These are phyloP conservation scores for Trichoderma virens DNA, from an alignment of 495 filamentous ascomycete species.

Conservation along the genomic window DNA sequence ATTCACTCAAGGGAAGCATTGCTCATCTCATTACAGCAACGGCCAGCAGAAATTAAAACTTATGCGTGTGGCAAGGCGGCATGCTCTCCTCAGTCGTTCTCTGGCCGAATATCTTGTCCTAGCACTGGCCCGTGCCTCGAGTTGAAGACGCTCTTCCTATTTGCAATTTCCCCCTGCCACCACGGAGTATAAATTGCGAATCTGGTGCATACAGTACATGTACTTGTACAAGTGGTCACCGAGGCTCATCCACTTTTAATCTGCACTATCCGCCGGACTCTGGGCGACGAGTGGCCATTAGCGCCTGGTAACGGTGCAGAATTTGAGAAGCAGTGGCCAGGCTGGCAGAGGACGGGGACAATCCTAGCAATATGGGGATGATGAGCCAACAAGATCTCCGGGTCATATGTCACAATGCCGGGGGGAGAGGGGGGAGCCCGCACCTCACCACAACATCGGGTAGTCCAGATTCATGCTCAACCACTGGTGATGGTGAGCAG, in stretches of 20 bases:
- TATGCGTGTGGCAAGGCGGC: neutral
- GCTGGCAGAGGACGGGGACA: neutral
- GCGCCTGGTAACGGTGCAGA: neutral
- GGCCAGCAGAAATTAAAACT: neutral
- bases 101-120: neutral
- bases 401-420: conserved; percentile 4
- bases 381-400: neutral
- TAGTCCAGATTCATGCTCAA: neutral
- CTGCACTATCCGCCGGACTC: neutral
- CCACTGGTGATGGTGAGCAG: neutral
- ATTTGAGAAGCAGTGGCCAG: neutral
- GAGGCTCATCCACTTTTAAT: conserved; percentile 1
- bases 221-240: neutral
- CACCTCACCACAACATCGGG: neutral
- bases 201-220: neutral
- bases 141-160: neutral
- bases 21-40: neutral
- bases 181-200: neutral
- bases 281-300: neutral
- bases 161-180: neutral
- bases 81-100: neutral
- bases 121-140: neutral
- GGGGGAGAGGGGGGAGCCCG: neutral
- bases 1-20: too few relatives aligned
- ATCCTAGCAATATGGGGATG: neutral